Percentiles rank a stretch among this genome's conserved stretches.
phyloP scores from a whole-genome alignment of 768 basidiomycete genomes.

The Rhodotorula toruloides region DNA sequence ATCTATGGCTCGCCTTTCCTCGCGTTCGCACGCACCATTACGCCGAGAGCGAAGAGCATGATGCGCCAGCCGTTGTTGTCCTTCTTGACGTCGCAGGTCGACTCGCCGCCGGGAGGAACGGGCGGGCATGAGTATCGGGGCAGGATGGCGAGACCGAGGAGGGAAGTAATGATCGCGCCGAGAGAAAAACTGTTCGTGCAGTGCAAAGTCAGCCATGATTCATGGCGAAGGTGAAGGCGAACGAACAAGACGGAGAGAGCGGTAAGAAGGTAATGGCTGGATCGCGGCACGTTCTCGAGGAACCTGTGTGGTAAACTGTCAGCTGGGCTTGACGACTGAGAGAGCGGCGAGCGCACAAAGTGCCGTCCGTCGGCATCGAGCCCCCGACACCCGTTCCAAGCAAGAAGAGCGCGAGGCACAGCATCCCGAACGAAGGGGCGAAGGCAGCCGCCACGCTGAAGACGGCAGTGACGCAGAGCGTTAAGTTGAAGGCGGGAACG shows the following conservation, averaged over 20 bases:
- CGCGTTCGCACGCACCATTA: constrained; percentile 61
- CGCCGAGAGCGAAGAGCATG: constrained; percentile 67
- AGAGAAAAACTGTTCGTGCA: constrained; percentile 61
- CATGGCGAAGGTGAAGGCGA: neutral
- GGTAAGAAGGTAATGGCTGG: constrained; percentile 87
- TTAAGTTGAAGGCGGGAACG: constrained; percentile 83
- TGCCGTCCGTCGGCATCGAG: constrained; percentile 89
- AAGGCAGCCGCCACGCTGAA: constrained; percentile 80
- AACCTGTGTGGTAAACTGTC: constrained; percentile 45
- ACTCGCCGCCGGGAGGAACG: neutral
- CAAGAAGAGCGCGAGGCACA: constrained; percentile 76
- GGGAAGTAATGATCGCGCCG: constrained; percentile 77
- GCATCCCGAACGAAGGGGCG: constrained; percentile 59
- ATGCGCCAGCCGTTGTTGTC: constrained; percentile 87
- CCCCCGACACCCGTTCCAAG: constrained; percentile 89
- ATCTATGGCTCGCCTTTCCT: no score
- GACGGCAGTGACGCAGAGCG: constrained; percentile 78
- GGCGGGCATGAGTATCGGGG: constrained; percentile 54
- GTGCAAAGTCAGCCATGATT: no score
- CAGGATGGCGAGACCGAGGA: constrained; percentile 72
- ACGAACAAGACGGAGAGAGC: constrained; percentile 72
- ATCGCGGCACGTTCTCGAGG: constrained; percentile 84
- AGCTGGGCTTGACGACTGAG: neutral
- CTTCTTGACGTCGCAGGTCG: constrained; percentile 59
- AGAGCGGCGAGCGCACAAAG: constrained; percentile 45